These are phyloP conservation scores for Scedosporium boydii DNA, from an alignment of 2,329 filamentous ascomycete genomes.

Conservation along the genomic window DNA sequence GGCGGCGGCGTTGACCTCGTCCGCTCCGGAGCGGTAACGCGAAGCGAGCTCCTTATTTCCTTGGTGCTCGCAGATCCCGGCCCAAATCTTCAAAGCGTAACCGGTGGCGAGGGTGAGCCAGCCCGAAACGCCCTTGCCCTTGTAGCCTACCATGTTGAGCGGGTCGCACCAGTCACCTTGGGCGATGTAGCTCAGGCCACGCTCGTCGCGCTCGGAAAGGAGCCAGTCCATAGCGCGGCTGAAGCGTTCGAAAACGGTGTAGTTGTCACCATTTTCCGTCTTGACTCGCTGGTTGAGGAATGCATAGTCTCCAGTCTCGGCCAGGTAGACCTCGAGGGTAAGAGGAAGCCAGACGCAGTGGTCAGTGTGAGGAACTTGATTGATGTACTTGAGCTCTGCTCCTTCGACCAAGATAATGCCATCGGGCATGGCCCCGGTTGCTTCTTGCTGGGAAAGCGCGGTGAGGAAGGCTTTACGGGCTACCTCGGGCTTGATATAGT, in stretches of 20 bases:
- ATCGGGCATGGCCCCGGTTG: slow-evolving; percentile 47
- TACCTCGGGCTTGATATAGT: slow-evolving; percentile 41
- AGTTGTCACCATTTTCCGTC: slow-evolving; percentile 30
- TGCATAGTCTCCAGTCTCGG: slow-evolving; percentile 43
- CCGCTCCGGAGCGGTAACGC: slow-evolving; percentile 33
- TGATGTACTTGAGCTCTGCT: slow-evolving; percentile 51
- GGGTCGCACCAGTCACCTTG: slow-evolving; percentile 53
- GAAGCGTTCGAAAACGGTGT: slow-evolving; percentile 44
- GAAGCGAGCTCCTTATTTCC: slow-evolving; percentile 28
- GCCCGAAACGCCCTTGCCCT: slow-evolving; percentile 46
- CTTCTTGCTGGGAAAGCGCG: slow-evolving; percentile 42
- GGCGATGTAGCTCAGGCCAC: slow-evolving; percentile 46
- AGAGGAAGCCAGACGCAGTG: slow-evolving; percentile 50
- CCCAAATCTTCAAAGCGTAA: slow-evolving; percentile 43
- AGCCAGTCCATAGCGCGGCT: slow-evolving; percentile 50
- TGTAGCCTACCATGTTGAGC: slow-evolving; percentile 54
- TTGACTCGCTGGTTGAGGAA: slow-evolving; percentile 34
- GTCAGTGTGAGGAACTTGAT: slow-evolving; percentile 50
- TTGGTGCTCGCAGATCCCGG: slow-evolving; percentile 36
- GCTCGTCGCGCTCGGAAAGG: slow-evolving; percentile 36
- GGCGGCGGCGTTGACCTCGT: slow-evolving; percentile 37
- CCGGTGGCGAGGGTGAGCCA: slow-evolving; percentile 49
- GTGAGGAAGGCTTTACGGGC: slow-evolving; percentile 38
- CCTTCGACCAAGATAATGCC: slow-evolving; percentile 43
- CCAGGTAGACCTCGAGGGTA: slow-evolving; percentile 43